Conservation (phyloP, 306 rosid species). For the Casuarina cunninghamiana region DNA sequence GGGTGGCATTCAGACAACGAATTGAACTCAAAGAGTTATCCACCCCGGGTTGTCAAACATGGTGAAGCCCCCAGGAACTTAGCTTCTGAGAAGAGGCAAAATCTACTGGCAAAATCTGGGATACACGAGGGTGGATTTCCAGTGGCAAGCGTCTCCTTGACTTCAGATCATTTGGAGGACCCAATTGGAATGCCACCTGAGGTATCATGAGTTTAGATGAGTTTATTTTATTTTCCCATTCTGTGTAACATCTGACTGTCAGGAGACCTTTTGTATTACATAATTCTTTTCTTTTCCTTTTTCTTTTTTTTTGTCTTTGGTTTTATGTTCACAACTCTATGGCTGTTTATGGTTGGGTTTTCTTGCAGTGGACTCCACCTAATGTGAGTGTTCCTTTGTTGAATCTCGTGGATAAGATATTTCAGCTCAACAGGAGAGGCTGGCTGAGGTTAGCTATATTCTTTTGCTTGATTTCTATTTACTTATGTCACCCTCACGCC, state of each 20-base stretch:
- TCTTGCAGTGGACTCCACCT: conserved; percentile 96
- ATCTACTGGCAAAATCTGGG: conserved; percentile 42
- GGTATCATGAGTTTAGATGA: conserved; percentile 47
- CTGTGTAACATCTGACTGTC: conserved; percentile 23
- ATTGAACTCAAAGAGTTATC: conserved; percentile 56
- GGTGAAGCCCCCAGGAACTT: conserved; percentile 39
- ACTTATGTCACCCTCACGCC: not conserved
- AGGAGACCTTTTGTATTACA: conserved; percentile 25
- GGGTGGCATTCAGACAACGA: conserved; percentile 78
- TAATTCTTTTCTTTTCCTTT: conserved; percentile 1
- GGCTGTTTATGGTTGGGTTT: conserved; percentile 22
- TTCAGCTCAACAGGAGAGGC: conserved; percentile 98
- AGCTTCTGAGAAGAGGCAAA: conserved; percentile 48
- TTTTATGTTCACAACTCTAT: conserved; percentile 8
- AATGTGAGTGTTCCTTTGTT: conserved; percentile 90
- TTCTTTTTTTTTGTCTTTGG: not conserved
- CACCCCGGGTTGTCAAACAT: conserved; percentile 38
- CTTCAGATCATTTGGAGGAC: conserved; percentile 49
- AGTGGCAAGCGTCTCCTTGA: conserved; percentile 33
- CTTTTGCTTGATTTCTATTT: not conserved
- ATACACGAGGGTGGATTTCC: conserved; percentile 43
- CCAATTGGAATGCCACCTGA: conserved; percentile 89
- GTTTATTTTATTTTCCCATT: conserved; percentile 31
- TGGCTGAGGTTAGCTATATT: conserved; percentile 78
- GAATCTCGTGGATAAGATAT: conserved; percentile 93